A percentile compares a stretch with the other conserved stretches of the same genome.
Evolutionary conservation across 1,284 basidiomycete species (phyloP).

Genomic region (Melanopsichium pennsylvanicum): DNA sequence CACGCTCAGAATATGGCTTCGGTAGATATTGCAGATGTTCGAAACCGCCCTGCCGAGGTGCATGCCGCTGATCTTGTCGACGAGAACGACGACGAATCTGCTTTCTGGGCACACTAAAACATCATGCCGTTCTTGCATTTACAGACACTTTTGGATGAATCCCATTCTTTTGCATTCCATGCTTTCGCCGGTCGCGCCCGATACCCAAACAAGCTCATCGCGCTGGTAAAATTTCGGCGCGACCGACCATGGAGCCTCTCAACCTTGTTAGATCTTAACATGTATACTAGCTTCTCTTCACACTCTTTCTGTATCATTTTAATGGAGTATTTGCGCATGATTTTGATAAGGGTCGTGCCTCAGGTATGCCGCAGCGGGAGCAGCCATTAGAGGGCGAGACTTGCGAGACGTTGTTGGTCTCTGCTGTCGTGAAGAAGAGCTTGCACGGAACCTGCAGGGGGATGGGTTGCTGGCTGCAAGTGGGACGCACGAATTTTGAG

Average conservation of each 20-base stretch:
- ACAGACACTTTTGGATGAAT: too few species aligned
- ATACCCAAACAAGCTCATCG: slow-evolving; percentile 1
- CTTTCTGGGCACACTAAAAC: slow-evolving; percentile 34
- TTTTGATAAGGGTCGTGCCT: too few species aligned
- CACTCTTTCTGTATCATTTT: slow-evolving; percentile 5
- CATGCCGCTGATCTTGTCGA: slow-evolving; percentile 41
- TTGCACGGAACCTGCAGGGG: too few species aligned
- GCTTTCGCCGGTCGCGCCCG: not conserved
- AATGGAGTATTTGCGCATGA: too few species aligned
- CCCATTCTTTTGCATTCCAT: not conserved
- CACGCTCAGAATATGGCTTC: slow-evolving; percentile 19
- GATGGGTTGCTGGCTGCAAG: too few species aligned
- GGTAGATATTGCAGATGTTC: slow-evolving; percentile 29
- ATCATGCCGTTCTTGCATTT: not conserved
- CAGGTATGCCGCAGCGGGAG: too few species aligned
- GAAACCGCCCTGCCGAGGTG: slow-evolving; percentile 17
- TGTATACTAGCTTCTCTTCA: not conserved
- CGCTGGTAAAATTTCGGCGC: too few species aligned
- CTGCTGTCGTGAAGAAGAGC: too few species aligned
- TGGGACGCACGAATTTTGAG: not conserved
- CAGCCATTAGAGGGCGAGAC: too few species aligned
- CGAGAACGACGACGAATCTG: slow-evolving; percentile 39
- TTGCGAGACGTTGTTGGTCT: not conserved
- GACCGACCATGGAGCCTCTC: not conserved
- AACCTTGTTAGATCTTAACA: not conserved